Evolutionary conservation across 2,329 filamentous ascomycete species (phyloP).

Genomic region (Aspergillus tubingensis): DNA sequence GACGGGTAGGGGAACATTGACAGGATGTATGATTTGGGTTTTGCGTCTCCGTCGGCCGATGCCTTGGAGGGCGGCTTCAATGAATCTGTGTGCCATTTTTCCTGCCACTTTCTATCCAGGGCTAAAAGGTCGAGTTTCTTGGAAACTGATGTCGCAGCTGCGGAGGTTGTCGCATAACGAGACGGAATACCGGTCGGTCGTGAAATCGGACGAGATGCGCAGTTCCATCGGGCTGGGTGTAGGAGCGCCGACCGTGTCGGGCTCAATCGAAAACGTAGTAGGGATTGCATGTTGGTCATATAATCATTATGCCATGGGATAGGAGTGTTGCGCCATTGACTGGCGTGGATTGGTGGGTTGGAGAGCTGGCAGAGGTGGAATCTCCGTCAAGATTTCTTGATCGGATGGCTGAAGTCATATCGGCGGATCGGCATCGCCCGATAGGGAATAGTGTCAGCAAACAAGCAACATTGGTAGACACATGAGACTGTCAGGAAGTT

Average conservation of each 20-base stretch:
- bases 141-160: conserved; percentile 14
- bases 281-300: conserved; percentile 28
- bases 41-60: conserved; percentile 20
- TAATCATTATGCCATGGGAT: conserved; percentile 24
- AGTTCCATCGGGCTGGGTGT: conserved; percentile 19
- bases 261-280: conserved; percentile 31
- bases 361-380: not conserved
- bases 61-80: not conserved
- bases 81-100: conserved; percentile 45
- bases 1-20: conserved; percentile 96
- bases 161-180: conserved; percentile 32
- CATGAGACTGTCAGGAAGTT: too few relatives aligned
- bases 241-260: conserved; percentile 20
- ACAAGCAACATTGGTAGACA: not conserved
- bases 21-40: conserved; percentile 66
- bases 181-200: conserved; percentile 12
- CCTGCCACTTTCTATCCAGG: conserved; percentile 59
- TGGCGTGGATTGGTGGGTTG: conserved; percentile 11
- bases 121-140: conserved; percentile 46
- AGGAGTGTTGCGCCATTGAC: conserved; percentile 1
- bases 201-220: conserved; percentile 15
- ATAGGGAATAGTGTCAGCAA: not conserved
- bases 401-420: not conserved
- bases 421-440: not conserved
- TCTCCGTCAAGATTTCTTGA: not conserved